Evolutionary conservation across 2,329 filamentous ascomycete species (phyloP).

Genomic region (Fusarium dlaminii): DNA sequence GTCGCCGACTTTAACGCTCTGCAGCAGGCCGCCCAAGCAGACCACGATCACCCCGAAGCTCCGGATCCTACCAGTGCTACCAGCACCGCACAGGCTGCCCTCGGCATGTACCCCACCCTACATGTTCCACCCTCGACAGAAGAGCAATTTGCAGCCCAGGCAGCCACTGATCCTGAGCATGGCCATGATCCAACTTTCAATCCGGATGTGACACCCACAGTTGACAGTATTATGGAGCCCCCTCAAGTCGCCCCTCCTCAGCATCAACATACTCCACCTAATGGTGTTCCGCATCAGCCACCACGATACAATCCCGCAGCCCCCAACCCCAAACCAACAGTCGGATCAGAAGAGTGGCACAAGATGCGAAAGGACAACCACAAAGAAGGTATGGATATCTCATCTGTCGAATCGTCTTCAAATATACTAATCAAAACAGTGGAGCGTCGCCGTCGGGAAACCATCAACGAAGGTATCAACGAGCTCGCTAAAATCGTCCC

Average conservation of each 20-base stretch:
- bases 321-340: constrained; percentile 76
- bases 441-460: constrained; percentile 94
- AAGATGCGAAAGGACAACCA: constrained; percentile 97
- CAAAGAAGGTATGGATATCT: constrained; percentile 84
- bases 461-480: constrained; percentile 99
- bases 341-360: constrained; percentile 98
- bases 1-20: constrained; percentile 66
- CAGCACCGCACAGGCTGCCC: constrained; percentile 67
- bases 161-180: constrained; percentile 48
- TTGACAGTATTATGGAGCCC: constrained; percentile 45
- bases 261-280: constrained; percentile 49
- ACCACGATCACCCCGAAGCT: constrained; percentile 60
- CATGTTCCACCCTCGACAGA: constrained; percentile 67
- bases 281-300: constrained; percentile 50
- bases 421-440: constrained; percentile 64
- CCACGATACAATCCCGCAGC: constrained; percentile 50
- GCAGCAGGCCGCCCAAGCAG: constrained; percentile 60
- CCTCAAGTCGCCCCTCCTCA: constrained; percentile 35
- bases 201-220: constrained; percentile 46
- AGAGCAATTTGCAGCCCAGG: constrained; percentile 67
- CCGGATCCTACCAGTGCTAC: constrained; percentile 64
- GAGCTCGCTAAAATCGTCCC: constrained; percentile 98
- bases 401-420: neutral
- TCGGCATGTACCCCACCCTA: constrained; percentile 68
- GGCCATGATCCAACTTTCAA: constrained; percentile 48